A percentile compares a stretch with the other conserved stretches of the same genome.
phyloP scores from a whole-genome alignment of 1,284 basidiomycete genomes.

The Wallemia mellicola region DNA sequence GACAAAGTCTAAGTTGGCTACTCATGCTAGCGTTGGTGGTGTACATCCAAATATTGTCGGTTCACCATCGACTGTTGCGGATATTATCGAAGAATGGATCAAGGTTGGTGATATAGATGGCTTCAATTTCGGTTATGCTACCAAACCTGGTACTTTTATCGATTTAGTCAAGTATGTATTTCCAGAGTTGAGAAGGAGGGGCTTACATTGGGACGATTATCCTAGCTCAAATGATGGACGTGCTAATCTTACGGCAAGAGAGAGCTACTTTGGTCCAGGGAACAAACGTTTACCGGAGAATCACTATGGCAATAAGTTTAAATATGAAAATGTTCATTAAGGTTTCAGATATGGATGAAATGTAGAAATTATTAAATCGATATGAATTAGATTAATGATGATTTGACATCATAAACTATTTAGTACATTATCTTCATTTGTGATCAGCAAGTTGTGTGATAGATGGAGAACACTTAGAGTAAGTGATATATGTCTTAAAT shows the following conservation, averaged over 20 bases:
- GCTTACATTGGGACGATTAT: constrained; percentile 11
- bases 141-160: constrained; percentile 9
- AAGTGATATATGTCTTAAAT: no score
- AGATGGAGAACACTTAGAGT: no score
- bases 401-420: no score
- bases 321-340: constrained; percentile 2
- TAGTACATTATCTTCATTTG: no score
- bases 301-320: constrained; percentile 10
- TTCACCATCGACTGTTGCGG: constrained; percentile 7
- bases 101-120: constrained; percentile 10
- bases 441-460: no score
- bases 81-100: constrained; percentile 11
- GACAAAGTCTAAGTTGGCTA: constrained; percentile 11
- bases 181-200: constrained; percentile 10
- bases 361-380: background rate
- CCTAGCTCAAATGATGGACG: constrained; percentile 3
- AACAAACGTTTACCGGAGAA: constrained; percentile 9
- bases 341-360: background rate
- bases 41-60: constrained; percentile 11
- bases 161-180: constrained; percentile 10
- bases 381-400: no score
- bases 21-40: constrained; percentile 12
- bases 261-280: constrained; percentile 11
- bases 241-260: constrained; percentile 9
- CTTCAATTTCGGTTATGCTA: constrained; percentile 10